Evolutionary conservation across 78 protist genomes (phyloP).

Genomic region (slime mould (Dictyostelium discoideum)): dicty_2.7 NC_007088.5:2242501-2243000

Average conservation of each 20-base stretch:
- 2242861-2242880: not conserved
- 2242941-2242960: not conserved
- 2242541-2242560: constrained; percentile 37
- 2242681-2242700: not conserved
- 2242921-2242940: not conserved
- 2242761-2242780: constrained; percentile 43
- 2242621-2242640: constrained; percentile 10
- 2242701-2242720: not conserved
- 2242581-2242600: constrained; percentile 22
- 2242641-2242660: not conserved
- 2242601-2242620: constrained; percentile 42
- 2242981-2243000: not conserved
- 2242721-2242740: constrained; percentile 23
- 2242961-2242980: not conserved
- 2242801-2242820: not conserved
- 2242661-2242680: not conserved
- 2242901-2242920: not conserved
- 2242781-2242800: constrained; percentile 12
- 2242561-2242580: not conserved
- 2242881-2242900: not conserved
- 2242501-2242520: constrained; percentile 41
- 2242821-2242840: constrained; percentile 6
- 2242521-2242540: constrained; percentile 16
- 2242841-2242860: not conserved
- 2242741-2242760: constrained; percentile 43